Conservation (phyloP, 2,329 filamentous ascomycete species). For the Periconia macrospinosa region DNA sequence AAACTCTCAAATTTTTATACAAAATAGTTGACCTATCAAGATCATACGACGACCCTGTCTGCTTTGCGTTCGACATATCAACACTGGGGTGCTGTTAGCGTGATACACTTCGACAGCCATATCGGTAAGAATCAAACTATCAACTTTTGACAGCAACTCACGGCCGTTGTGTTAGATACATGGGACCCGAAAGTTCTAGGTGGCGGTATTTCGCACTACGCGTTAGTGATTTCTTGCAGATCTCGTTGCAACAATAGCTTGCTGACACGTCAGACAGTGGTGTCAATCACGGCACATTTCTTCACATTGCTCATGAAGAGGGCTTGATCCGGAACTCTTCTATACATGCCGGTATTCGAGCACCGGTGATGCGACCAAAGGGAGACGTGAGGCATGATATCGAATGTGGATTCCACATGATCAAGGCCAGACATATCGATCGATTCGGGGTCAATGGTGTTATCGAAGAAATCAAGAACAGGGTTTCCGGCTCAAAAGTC, state of each 20-base stretch:
- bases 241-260: background rate
- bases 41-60: conserved; percentile 59
- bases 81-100: conserved; percentile 58
- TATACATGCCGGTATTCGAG: conserved; percentile 65
- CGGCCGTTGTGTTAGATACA: conserved; percentile 47
- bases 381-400: conserved; percentile 59
- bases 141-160: background rate
- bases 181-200: conserved; percentile 59
- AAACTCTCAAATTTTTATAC: background rate
- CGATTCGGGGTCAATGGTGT: conserved; percentile 51
- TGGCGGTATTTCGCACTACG: conserved; percentile 63
- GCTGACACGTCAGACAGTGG: conserved; percentile 34
- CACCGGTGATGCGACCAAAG: conserved; percentile 53
- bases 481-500: conserved; percentile 56
- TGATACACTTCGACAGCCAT: conserved; percentile 62
- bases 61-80: conserved; percentile 53
- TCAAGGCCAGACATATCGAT: conserved; percentile 60
- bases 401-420: conserved; percentile 60
- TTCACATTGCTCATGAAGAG: conserved; percentile 65
- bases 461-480: conserved; percentile 52
- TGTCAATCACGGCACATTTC: conserved; percentile 64
- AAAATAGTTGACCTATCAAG: conserved; percentile 16
- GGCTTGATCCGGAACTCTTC: conserved; percentile 61
- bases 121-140: conserved; percentile 36
- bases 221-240: conserved; percentile 43